Evolutionary conservation across 192 early-diverging fungal genomes (phyloP).

Genomic region (Dissophora ornata): DNA sequence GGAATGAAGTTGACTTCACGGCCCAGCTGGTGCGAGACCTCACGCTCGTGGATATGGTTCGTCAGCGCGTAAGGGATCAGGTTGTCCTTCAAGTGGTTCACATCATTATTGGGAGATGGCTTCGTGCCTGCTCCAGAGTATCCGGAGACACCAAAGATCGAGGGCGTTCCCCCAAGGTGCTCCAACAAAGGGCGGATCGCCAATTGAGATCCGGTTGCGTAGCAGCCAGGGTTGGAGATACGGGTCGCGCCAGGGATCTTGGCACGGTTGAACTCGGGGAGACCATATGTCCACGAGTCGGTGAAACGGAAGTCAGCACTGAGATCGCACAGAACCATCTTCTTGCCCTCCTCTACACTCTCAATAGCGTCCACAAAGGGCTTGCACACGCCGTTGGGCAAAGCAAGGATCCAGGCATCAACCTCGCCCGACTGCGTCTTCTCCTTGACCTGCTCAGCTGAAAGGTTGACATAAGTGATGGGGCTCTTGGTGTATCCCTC

Average conservation of each 20-base stretch:
- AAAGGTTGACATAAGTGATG: constrained; percentile 85
- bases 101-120: constrained; percentile 96
- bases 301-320: constrained; percentile 95
- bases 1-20: constrained; percentile 82
- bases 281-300: constrained; percentile 87
- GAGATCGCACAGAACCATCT: constrained; percentile 86
- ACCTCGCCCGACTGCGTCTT: constrained; percentile 74
- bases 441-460: constrained; percentile 72
- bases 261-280: constrained; percentile 85
- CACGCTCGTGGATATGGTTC: constrained; percentile 96
- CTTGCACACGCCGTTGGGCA: constrained; percentile 93
- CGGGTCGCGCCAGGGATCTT: constrained; percentile 69
- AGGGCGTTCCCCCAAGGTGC: constrained; percentile 70
- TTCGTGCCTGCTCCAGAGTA: constrained; percentile 99
- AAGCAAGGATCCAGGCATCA: constrained; percentile 95
- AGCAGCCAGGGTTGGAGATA: constrained; percentile 98
- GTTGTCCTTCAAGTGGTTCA: constrained; percentile 87
- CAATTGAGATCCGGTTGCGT: constrained; percentile 97
- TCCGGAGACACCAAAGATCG: constrained; percentile 95
- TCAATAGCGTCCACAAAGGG: constrained; percentile 92
- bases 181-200: constrained; percentile 86
- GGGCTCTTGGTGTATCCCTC: constrained; percentile 76
- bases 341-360: constrained; percentile 60
- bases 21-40: constrained; percentile 83
- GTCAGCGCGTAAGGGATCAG: constrained; percentile 92